These are phyloP conservation scores for Apiospora phragmitis DNA, from an alignment of 2,329 filamentous ascomycete species.

Conservation along the genomic window DNA sequence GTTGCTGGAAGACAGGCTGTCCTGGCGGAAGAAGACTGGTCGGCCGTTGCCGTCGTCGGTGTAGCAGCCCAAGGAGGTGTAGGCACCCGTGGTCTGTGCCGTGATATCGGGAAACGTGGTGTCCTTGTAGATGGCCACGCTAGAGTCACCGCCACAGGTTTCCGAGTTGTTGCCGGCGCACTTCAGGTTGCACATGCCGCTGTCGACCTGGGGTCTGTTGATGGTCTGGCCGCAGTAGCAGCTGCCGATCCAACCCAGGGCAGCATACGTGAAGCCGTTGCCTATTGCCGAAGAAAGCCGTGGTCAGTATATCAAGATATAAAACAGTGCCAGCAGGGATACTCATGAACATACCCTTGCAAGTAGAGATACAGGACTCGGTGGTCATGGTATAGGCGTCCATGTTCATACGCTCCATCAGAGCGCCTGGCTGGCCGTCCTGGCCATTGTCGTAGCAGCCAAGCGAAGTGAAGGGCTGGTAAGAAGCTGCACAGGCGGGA, in stretches of 20 bases:
- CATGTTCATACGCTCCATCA: conserved; percentile 43
- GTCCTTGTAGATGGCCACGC: conserved; percentile 50
- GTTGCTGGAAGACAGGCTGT: conserved; percentile 33
- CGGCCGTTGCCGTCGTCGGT: conserved; percentile 45
- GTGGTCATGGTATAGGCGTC: conserved; percentile 44
- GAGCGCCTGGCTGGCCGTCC: conserved; percentile 29
- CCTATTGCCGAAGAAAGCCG: conserved; percentile 25
- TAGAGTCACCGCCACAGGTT: conserved; percentile 47
- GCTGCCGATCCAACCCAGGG: conserved; percentile 50
- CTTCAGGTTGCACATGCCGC: conserved; percentile 57
- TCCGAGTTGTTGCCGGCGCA: conserved; percentile 48
- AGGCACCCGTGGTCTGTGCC: conserved; percentile 47
- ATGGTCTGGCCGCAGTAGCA: conserved; percentile 56
- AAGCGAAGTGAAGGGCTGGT: conserved; percentile 48
- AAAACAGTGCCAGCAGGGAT: too few species aligned
- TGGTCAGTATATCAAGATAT: neutral
- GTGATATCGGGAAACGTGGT: conserved; percentile 47
- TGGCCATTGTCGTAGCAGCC: conserved; percentile 47
- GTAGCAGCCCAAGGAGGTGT: conserved; percentile 64
- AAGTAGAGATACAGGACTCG: conserved; percentile 47
- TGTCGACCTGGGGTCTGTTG: conserved; percentile 51
- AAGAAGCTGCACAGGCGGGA: conserved; percentile 44
- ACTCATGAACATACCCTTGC: conserved; percentile 41
- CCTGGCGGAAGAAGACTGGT: conserved; percentile 46
- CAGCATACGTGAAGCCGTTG: conserved; percentile 52